Base-by-base conservation (phyloP, 768 basidiomycete genomes). In the Pulveroboletus sp. region DNA sequence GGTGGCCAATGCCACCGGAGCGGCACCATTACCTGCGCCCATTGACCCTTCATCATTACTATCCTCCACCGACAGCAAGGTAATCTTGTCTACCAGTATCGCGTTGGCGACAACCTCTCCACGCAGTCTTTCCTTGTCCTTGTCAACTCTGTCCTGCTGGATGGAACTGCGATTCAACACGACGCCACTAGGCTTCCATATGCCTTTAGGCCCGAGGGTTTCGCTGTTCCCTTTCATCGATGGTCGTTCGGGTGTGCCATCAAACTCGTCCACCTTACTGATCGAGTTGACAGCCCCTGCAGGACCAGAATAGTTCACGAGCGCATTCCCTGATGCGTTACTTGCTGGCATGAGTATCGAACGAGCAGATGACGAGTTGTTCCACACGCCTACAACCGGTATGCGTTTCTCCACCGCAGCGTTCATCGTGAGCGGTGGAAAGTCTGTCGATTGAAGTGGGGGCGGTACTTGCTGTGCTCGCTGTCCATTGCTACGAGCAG, bases 321-420 rank as follows among this genome's bases (percentile, higher is more conserved):
- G 61, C 9, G 65, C 68, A 37, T 54, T 72, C 3, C 69, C 70
- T 6, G 60, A 57, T 12, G 55, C 64, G 44, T 48, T 68, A 40
- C 71, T 70, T 17, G 66, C 64, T 11, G 75, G 65, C 50, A 73
- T 67, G 36, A 87, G 74, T 50, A 80, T 72, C 19, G 82, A 73
- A 13, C 82, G 73, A 19, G 70, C 69, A 21, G 71, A 71, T 21
- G 79, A 70, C 23, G 78, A 65, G 53, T 82, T 84, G 19, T 77
- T 81, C 89, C 89, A 91, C 20, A 84, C 88, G 21, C 88, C 87
- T 24, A 73, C 72, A 6, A 77, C 77, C 2, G 82, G 82, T 6
- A 72, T 60, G 38, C 78, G 78, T 57, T 76, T 81, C 65, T 84
- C 83, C 17, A 67, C 61, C 24, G 67, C 64, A 19, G 72, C 61